A percentile compares a stretch with the other conserved stretches of the same genome.
phyloP scores from a whole-genome alignment of 495 filamentous ascomycete genomes.

The Pseudevernia furfuracea region DNA sequence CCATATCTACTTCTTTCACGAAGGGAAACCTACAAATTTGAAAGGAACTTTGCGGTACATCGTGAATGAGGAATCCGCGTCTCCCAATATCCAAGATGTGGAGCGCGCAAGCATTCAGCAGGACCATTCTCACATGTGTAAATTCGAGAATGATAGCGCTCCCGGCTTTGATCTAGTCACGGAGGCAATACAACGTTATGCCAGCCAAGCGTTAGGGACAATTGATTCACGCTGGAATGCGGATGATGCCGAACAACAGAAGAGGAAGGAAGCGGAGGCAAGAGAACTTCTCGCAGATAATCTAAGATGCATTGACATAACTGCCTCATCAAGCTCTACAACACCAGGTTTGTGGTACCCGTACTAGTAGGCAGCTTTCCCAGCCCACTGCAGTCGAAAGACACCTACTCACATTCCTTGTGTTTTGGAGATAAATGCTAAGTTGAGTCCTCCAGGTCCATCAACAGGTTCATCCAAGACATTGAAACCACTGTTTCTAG shows the following conservation, averaged over 20 bases:
- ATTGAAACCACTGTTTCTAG: slow-evolving; percentile 27
- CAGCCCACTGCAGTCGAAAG: neutral
- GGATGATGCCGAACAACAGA: slow-evolving; percentile 22
- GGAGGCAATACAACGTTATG: slow-evolving; percentile 63
- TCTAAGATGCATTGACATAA: neutral
- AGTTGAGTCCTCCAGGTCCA: neutral
- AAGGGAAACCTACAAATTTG: too few relatives aligned
- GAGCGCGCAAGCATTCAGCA: slow-evolving; percentile 73
- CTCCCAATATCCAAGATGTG: slow-evolving; percentile 67
- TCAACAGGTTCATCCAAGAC: too few relatives aligned
- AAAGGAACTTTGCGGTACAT: too few relatives aligned
- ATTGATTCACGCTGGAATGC: slow-evolving; percentile 56
- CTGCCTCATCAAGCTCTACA: neutral
- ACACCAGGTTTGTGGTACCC: neutral
- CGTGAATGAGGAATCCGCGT: too few relatives aligned
- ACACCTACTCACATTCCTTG: too few relatives aligned
- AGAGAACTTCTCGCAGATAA: neutral
- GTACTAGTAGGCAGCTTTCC: neutral
- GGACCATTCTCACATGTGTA: slow-evolving; percentile 76
- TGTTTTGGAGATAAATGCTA: neutral
- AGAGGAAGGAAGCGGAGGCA: neutral
- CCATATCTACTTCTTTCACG: too few relatives aligned
- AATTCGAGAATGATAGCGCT: slow-evolving; percentile 63
- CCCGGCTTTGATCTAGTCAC: slow-evolving; percentile 72
- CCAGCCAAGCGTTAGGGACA: slow-evolving; percentile 47